Base-by-base conservation (phyloP, 495 filamentous ascomycete species). In the Hypoxylon cercidicola region DNA sequence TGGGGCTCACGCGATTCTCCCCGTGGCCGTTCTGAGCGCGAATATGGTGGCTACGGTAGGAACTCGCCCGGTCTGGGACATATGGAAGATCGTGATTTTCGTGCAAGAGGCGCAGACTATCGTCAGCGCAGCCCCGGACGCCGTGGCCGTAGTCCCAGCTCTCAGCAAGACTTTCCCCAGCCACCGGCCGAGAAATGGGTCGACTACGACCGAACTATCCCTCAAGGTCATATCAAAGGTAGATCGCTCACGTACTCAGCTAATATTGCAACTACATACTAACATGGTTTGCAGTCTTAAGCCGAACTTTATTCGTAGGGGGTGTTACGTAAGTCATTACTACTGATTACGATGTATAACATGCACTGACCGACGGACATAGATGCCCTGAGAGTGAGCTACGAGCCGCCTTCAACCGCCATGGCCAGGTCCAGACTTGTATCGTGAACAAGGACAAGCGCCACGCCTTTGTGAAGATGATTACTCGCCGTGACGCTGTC, bases 381-480 rank as follows among this genome's bases (percentile, higher is more conserved):
- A 92, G 89, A 5, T 90, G 87, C 18, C 87, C 90, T 10, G 95
- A 99, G 73, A 78, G 83, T 15, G 92, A 96, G 65, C 80, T 99
- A 46, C 86, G 91, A 19, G 79, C 77, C 21, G 85, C 93, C 23
- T 97, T 99, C 70, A 77, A 79, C 67, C 85, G 85, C 19, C 97
- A 87, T 71, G 95, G 95, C 45, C 75, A 87, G 44, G 96, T 99
- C 1, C 95, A 99, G 71, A 96, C 93, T 10, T 97, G 93, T 75
- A 99, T 99, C 61, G 94, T 97, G 70, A 97, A 98, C 77, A 88
- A 89, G 59, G 96, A 98, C 66, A 98, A 97, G 77, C 90, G 95
- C 19, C 96, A 98, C 77, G 95, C 95, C 11, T 99, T 99, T 70
- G 93, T 99, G 63, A 99, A 99, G 76, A 98, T 99, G 95, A 84